Evolutionary conservation across 1,284 basidiomycete genomes (phyloP), one percentile per base, ranked within the genome.

Genomic region (Ustilago cynodontis): DNA sequence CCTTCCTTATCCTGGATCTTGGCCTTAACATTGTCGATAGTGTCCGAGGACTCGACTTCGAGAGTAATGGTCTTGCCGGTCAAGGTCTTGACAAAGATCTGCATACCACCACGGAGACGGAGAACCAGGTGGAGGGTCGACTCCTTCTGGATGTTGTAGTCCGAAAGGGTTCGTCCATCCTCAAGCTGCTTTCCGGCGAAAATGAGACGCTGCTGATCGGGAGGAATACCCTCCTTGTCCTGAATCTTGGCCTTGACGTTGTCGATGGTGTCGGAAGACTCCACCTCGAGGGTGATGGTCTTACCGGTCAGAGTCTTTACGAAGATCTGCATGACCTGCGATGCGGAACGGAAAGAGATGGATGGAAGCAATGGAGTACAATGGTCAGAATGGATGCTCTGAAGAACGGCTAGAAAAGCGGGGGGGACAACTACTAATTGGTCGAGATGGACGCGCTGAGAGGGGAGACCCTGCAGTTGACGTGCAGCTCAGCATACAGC

Each of bases 41-140:
- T 95, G 89, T 96, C 94, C 70, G 92, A 68, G 88, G 90, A 87
- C 88, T 96, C 94, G 81, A 96, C 94, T 91, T 93, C 87, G 90
- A 94, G 65, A 83, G 94, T 96, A 90, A 97, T 96, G 80, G 94
- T 97, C 90, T 98, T 98, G 87, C 96, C 95, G 89, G 95, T 98
- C 81, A 98, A 93, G 90, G 93, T 85, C 80, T 86, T 86, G 80
- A 86, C 84, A 49, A 86, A 85, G 52, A 86, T 83, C 59, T 85
- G 84, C 84, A 85, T 84, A 66, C 83, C 82, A 69, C 82, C 82
- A 31, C 82, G 82, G 8, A 84, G 73, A 24, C 83, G 82, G 22
- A 82, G 71, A 5, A 84, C 82, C 7, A 84, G 61, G 64, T 84
- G 82, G 22, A 84, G 77, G 20, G 82, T 84, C 5, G 65, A 71